Conservation (phyloP, 2,329 filamentous ascomycete species). For the Fusarium drepaniforme region DNA sequence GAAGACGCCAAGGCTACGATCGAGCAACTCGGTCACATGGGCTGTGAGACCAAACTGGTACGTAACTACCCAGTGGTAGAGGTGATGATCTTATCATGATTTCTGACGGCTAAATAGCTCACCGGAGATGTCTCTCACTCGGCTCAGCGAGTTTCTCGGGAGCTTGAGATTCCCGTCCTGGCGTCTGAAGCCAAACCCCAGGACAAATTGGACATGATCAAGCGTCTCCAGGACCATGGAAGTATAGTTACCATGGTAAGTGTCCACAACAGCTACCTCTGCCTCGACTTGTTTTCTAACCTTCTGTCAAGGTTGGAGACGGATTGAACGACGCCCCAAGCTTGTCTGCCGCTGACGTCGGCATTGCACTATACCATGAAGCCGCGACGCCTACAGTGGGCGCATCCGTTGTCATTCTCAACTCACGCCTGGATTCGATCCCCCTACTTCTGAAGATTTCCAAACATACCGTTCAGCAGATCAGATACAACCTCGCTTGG, state of each 20-base stretch:
- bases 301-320: conserved; percentile 2
- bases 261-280: neutral
- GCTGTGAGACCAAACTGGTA: neutral
- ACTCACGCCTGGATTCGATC: conserved; percentile 9
- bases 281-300: neutral
- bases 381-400: neutral
- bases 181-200: conserved; percentile 7
- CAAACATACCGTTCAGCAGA: conserved; percentile 1
- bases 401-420: conserved; percentile 8
- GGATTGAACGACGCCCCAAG: conserved; percentile 12
- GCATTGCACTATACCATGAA: conserved; percentile 8
- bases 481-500: conserved; percentile 7
- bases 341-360: conserved; percentile 4
- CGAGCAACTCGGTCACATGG: neutral
- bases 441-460: neutral
- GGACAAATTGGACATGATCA: neutral
- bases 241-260: conserved; percentile 1
- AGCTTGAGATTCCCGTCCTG: neutral
- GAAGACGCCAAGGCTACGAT: neutral
- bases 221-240: neutral
- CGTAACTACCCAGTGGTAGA: neutral
- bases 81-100: neutral
- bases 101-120: neutral
- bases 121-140: conserved; percentile 5
- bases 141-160: neutral